These are phyloP conservation scores for Babjeviella inositovora DNA, from an alignment of 805 yeast species.

Conservation along the genomic window DNA sequence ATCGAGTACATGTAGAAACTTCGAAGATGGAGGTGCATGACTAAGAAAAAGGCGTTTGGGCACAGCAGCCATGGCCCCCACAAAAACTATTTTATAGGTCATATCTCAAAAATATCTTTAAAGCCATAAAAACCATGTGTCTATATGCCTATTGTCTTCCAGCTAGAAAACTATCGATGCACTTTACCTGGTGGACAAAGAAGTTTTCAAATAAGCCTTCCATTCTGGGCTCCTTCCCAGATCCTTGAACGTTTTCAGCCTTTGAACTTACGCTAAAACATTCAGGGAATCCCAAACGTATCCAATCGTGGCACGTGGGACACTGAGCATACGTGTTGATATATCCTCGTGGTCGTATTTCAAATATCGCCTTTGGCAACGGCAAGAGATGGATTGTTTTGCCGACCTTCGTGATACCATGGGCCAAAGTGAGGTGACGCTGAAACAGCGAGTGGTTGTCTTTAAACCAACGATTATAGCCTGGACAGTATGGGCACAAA, in stretches of 20 bases:
- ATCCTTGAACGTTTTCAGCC: too few species aligned
- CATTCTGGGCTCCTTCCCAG: too few species aligned
- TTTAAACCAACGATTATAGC: too few species aligned
- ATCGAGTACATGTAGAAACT: too few species aligned
- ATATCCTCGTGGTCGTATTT: not conserved
- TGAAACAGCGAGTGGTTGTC: too few species aligned
- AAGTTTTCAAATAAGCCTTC: constrained; percentile 1
- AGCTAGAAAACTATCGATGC: too few species aligned
- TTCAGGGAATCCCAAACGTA: not conserved
- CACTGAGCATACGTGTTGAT: constrained; percentile 1
- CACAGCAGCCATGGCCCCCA: too few species aligned
- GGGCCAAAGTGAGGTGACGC: constrained; percentile 1
- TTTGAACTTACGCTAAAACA: not conserved
- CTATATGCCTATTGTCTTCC: not conserved
- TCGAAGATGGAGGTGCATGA: too few species aligned
- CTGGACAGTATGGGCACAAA: too few species aligned
- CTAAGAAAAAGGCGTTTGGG: too few species aligned
- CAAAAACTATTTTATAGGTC: too few species aligned
- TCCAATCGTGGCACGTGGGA: constrained; percentile 1
- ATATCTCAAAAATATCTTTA: too few species aligned
- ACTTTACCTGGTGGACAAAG: not conserved
- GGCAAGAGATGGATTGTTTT: not conserved
- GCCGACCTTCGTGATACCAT: not conserved
- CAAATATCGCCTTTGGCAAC: not conserved
- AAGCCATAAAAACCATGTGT: not conserved